phyloP scores from a whole-genome alignment of 768 basidiomycete species.

The Gloeostereum incarnatum region DNA sequence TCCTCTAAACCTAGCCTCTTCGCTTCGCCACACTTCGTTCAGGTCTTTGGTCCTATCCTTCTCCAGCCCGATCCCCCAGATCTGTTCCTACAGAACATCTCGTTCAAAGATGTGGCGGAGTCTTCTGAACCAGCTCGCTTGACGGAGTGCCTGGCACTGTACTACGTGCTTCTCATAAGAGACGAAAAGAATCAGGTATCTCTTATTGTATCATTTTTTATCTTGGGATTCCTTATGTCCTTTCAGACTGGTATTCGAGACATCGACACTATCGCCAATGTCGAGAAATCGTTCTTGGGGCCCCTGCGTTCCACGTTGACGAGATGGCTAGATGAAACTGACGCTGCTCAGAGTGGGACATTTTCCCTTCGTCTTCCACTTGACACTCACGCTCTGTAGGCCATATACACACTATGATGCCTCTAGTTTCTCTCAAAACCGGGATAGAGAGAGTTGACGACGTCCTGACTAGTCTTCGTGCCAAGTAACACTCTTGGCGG shows the following conservation, averaged over 20 bases:
- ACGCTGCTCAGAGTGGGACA: slow-evolving; percentile 15
- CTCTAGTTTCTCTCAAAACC: slow-evolving; percentile 37
- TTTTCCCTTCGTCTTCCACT: slow-evolving; percentile 1
- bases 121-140: slow-evolving; percentile 54
- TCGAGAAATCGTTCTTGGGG: slow-evolving; percentile 33
- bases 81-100: slow-evolving; percentile 26
- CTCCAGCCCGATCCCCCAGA: slow-evolving; percentile 49
- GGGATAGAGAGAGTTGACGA: slow-evolving; percentile 39
- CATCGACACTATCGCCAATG: slow-evolving; percentile 27
- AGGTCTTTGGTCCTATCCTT: slow-evolving; percentile 48
- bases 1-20: slow-evolving; percentile 29
- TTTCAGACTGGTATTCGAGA: slow-evolving; percentile 45
- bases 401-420: slow-evolving; percentile 22
- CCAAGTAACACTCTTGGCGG: too few relatives aligned
- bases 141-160: slow-evolving; percentile 57
- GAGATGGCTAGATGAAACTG: slow-evolving; percentile 19
- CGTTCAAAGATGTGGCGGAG: slow-evolving; percentile 38
- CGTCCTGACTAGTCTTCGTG: slow-evolving; percentile 22
- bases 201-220: background rate
- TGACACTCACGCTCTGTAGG: slow-evolving; percentile 11
- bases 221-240: background rate
- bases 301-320: slow-evolving; percentile 31
- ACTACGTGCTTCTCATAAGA: slow-evolving; percentile 52
- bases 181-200: slow-evolving; percentile 50
- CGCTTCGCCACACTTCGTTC: slow-evolving; percentile 44